A percentile compares a stretch with the other conserved stretches of the same genome.
phyloP scores from a whole-genome alignment of 179 eudicot genomes.

The Patellifolia procumbens region DNA sequence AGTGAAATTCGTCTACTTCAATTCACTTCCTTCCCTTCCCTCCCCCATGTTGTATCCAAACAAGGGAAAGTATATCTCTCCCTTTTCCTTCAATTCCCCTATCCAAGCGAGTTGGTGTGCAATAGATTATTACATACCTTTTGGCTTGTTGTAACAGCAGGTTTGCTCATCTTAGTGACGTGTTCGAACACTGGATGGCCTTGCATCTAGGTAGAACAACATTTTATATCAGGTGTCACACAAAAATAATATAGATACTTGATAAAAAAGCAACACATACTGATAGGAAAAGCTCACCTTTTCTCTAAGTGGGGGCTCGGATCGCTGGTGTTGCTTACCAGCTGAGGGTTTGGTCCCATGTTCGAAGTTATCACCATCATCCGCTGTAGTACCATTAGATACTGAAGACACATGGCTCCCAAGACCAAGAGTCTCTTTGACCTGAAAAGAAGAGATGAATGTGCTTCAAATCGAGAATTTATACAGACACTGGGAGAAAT shows the following conservation, averaged over 20 bases:
- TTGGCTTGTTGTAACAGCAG: slow-evolving; percentile 75
- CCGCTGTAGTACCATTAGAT: slow-evolving; percentile 34
- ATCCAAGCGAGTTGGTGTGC: no score
- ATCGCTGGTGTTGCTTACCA: slow-evolving; percentile 52
- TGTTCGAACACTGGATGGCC: slow-evolving; percentile 77
- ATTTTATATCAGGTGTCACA: slow-evolving; percentile 17
- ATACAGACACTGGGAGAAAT: neutral
- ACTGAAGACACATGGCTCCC: slow-evolving; percentile 62
- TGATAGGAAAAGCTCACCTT: slow-evolving; percentile 47
- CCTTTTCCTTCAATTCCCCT: no score
- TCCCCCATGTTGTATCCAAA: no score
- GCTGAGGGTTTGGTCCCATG: slow-evolving; percentile 38
- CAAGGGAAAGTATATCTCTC: no score
- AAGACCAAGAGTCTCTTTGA: slow-evolving; percentile 61
- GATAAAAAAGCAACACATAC: neutral
- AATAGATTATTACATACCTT: slow-evolving; percentile 51
- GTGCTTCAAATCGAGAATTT: slow-evolving; percentile 13
- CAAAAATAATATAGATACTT: neutral
- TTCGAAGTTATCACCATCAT: slow-evolving; percentile 29
- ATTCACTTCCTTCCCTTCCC: no score
- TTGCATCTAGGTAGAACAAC: slow-evolving; percentile 53
- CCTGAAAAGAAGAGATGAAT: slow-evolving; percentile 39
- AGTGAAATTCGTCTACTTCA: no score
- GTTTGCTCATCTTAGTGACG: slow-evolving; percentile 67
- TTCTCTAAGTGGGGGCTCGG: slow-evolving; percentile 55